phyloP scores from a whole-genome alignment of 108 stramenopile genomes.

The Conticribra guillardii region DNA sequence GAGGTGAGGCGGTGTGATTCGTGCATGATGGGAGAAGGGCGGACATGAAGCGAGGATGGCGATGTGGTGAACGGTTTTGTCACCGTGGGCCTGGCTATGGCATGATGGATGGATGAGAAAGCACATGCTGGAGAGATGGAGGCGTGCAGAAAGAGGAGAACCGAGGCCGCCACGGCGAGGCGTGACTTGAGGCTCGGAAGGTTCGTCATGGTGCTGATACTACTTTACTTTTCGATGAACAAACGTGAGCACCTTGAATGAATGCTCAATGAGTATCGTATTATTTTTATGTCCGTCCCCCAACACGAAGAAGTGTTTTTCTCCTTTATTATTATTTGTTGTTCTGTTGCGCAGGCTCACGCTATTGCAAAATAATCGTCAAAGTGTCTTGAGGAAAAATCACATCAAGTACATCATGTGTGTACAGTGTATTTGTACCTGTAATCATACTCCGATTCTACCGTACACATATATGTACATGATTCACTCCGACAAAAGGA shows the following conservation, averaged over 20 bases:
- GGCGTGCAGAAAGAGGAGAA: constrained; percentile 6
- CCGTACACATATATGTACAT: no score
- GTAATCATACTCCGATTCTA: no score
- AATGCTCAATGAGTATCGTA: not conserved
- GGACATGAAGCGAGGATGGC: no score
- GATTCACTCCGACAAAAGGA: not conserved
- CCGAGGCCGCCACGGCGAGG: constrained; percentile 1
- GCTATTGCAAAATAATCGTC: no score
- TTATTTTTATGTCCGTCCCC: not conserved
- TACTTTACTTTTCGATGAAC: no score
- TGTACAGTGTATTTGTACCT: no score
- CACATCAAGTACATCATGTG: no score
- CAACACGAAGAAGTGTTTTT: no score
- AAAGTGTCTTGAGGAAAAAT: no score
- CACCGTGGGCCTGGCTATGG: not conserved
- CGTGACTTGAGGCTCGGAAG: not conserved
- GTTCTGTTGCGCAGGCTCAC: no score
- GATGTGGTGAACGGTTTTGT: not conserved
- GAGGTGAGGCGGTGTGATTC: not conserved
- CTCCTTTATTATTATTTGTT: no score
- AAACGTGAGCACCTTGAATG: no score
- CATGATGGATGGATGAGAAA: not conserved
- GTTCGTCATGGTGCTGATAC: not conserved
- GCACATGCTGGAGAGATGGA: constrained; percentile 1
- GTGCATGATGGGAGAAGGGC: not conserved